Percentiles rank a stretch among this genome's conserved stretches.
Evolutionary conservation across 2,329 filamentous ascomycete genomes (phyloP).

Genomic region (Cladosporium cucumerinum): DNA sequence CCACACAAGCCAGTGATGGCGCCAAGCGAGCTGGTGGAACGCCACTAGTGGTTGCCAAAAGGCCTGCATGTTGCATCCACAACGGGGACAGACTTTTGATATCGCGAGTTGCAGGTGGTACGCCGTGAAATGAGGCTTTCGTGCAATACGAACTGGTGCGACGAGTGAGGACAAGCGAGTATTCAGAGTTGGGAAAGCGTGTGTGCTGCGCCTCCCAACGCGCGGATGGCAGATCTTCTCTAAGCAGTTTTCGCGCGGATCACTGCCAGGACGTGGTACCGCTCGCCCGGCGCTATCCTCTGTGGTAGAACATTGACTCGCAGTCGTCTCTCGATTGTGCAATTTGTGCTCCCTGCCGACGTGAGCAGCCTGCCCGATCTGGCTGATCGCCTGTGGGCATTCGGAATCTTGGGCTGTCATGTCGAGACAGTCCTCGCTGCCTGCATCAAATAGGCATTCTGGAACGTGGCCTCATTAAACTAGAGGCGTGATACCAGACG

Average conservation of each 20-base stretch:
- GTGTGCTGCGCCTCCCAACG: constrained; percentile 15
- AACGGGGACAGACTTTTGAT: neutral
- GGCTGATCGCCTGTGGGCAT: neutral
- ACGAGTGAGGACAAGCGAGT: constrained; percentile 10
- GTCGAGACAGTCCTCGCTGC: neutral
- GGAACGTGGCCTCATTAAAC: neutral
- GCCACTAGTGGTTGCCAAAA: neutral
- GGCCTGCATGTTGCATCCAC: neutral
- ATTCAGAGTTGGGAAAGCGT: neutral
- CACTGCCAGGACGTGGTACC: constrained; percentile 12
- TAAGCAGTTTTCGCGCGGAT: constrained; percentile 10
- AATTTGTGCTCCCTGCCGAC: neutral
- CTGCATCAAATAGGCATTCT: neutral
- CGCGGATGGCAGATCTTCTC: constrained; percentile 11
- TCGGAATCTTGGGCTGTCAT: neutral
- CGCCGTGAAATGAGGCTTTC: constrained; percentile 8
- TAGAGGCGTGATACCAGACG: neutral
- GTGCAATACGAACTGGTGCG: constrained; percentile 1
- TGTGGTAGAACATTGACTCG: constrained; percentile 14
- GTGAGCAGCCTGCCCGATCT: neutral
- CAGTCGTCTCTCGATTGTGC: neutral
- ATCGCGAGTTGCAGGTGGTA: neutral
- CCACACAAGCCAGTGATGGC: constrained; percentile 1
- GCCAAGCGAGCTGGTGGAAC: neutral
- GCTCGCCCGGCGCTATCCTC: constrained; percentile 8